Base-by-base conservation (phyloP, 2,329 filamentous ascomycete genomes). In the Colletotrichum melonis region DNA sequence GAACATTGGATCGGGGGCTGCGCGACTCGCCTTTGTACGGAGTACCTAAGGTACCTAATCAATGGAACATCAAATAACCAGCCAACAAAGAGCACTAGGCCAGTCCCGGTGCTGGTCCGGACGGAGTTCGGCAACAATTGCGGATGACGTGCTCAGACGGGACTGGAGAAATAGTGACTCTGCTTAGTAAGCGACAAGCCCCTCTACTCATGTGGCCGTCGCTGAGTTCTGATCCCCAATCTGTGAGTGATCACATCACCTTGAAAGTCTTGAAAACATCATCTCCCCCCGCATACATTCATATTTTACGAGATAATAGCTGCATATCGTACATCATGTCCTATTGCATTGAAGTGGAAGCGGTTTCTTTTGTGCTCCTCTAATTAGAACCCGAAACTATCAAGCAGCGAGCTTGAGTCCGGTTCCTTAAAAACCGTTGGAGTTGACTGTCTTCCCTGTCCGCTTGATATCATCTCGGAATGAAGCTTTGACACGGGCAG, bases 351-450 rank as follows among this genome's bases (percentile, higher is more conserved):
- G 2, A 11, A 46, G 19, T 11, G 30, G 28, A 19, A 57, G 32
- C 32, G n/a, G 11, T 11, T 14, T 19, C 32, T 19, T 32, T 57
- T 24, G 16, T 7, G 52, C 19, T 12, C 32, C 14, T 32, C 12
- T 12, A 19, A 32, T 78, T 77, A 98, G 80, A 98, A 97, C 1
- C 96, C 96, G 88, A 98, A 98, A 81, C 90, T 95, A 86, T 98
- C 96, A 78, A 98, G 86, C 79, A 99, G 84, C 72, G 94, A 96
- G 80, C 91, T 94, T 32, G 94, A 89, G 84, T 97, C 95, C n/a
- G 97, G 97, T 82, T 99, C 97, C 78, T 97, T 89, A 81, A 98
- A 98, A 75, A 92, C 91, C 24, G 93, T 95, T 1, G 95, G 91
- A 19, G 92, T 88, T 16, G 89, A 87, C 78, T 92, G 89, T 74